phyloP scores from a whole-genome alignment of 2,329 filamentous ascomycete genomes.

The Chaetomium strumarium region DNA sequence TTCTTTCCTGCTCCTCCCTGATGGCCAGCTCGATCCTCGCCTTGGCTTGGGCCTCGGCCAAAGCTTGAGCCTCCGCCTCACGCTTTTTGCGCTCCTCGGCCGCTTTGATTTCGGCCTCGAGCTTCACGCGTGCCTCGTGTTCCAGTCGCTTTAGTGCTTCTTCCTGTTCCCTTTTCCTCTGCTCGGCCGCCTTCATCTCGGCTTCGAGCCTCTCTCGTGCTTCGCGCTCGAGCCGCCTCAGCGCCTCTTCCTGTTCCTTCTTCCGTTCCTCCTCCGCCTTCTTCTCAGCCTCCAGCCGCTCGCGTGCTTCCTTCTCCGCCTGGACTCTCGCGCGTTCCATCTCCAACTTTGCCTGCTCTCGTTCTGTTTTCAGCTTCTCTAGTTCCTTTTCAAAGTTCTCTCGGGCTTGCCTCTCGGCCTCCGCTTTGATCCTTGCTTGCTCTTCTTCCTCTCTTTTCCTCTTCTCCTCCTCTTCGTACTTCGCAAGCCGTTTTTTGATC shows the following conservation, averaged over 20 bases:
- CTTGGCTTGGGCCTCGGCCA: slow-evolving; percentile 33
- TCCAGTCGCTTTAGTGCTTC: slow-evolving; percentile 34
- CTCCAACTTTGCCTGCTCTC: slow-evolving; percentile 42
- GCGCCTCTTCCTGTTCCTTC: slow-evolving; percentile 32
- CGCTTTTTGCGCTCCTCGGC: slow-evolving; percentile 37
- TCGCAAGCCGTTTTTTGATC: slow-evolving; percentile 54
- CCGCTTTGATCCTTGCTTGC: slow-evolving; percentile 39
- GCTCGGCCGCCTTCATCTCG: slow-evolving; percentile 31
- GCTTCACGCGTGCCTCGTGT: slow-evolving; percentile 43
- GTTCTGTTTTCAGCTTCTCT: slow-evolving; percentile 26
- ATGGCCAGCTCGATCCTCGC: slow-evolving; percentile 40
- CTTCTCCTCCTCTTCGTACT: slow-evolving; percentile 42
- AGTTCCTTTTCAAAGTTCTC: slow-evolving; percentile 19
- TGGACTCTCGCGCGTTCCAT: slow-evolving; percentile 43
- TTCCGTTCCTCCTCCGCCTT: slow-evolving; percentile 34
- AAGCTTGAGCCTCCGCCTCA: slow-evolving; percentile 30
- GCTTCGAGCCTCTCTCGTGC: slow-evolving; percentile 34
- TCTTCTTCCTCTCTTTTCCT: slow-evolving; percentile 41
- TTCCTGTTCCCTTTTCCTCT: slow-evolving; percentile 30
- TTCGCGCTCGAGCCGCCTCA: slow-evolving; percentile 28
- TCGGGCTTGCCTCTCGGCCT: slow-evolving; percentile 30
- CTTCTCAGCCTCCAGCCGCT: slow-evolving; percentile 35
- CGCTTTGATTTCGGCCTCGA: slow-evolving; percentile 36
- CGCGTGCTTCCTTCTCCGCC: slow-evolving; percentile 40
- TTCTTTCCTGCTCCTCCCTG: slow-evolving; percentile 44